These are phyloP conservation scores for Lachnellula subtilissima DNA, from an alignment of 2,329 filamentous ascomycete genomes.

Conservation along the genomic window DNA sequence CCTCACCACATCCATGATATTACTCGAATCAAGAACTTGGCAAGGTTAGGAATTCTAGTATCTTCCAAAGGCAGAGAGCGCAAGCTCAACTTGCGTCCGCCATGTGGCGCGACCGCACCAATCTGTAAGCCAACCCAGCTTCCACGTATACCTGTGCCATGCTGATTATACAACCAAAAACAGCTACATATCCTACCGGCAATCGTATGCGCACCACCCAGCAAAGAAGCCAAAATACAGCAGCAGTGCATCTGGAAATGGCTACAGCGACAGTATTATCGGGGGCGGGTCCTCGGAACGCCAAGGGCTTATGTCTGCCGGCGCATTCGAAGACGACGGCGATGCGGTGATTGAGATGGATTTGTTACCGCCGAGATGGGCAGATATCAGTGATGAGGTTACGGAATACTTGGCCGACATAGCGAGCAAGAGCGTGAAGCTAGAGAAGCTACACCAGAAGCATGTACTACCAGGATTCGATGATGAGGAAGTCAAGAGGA, in stretches of 20 bases:
- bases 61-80: conserved; percentile 6
- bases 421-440: conserved; percentile 72
- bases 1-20: background rate
- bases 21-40: conserved; percentile 1
- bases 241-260: conserved; percentile 39
- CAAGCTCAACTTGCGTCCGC: conserved; percentile 39
- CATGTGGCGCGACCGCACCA: conserved; percentile 99
- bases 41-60: background rate
- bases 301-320: conserved; percentile 78
- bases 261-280: conserved; percentile 56
- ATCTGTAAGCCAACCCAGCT: conserved; percentile 62
- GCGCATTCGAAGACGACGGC: conserved; percentile 76
- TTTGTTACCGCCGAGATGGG: conserved; percentile 88
- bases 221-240: conserved; percentile 73
- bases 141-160: conserved; percentile 20
- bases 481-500: conserved; percentile 82
- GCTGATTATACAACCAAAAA: conserved; percentile 22
- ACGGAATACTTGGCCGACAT: conserved; percentile 76
- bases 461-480: conserved; percentile 96
- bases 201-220: conserved; percentile 95
- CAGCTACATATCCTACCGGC: conserved; percentile 97
- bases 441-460: conserved; percentile 94
- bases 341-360: conserved; percentile 99
- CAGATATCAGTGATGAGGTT: conserved; percentile 91
- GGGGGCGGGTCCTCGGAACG: conserved; percentile 52